Evolutionary conservation across 768 basidiomycete genomes (phyloP).

Genomic region (Omphalotus guepiniiformis): DNA sequence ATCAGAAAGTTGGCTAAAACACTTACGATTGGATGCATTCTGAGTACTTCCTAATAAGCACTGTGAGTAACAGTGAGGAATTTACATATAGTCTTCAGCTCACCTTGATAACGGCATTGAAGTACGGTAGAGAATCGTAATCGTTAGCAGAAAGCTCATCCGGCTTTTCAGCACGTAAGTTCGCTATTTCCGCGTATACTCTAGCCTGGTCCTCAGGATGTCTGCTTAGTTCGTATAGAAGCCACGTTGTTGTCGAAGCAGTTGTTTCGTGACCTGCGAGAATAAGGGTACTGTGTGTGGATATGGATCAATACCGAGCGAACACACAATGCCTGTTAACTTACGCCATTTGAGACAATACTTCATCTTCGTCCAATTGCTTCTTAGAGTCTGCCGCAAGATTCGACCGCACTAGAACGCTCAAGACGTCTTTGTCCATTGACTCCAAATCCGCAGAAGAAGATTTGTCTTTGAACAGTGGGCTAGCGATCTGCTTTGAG

Average conservation of each 20-base stretch:
- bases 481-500: background rate
- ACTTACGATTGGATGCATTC: slow-evolving; percentile 26
- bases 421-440: background rate
- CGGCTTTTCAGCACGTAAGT: slow-evolving; percentile 11
- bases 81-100: too few species aligned
- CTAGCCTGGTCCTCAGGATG: slow-evolving; percentile 53
- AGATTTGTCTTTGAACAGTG: background rate
- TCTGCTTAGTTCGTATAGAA: slow-evolving; percentile 56
- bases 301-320: too few species aligned
- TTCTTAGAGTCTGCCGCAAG: slow-evolving; percentile 38
- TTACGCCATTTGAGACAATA: slow-evolving; percentile 41
- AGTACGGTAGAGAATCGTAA: slow-evolving; percentile 31
- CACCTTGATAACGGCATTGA: slow-evolving; percentile 20
- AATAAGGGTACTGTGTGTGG: slow-evolving; percentile 32
- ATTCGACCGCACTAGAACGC: slow-evolving; percentile 44
- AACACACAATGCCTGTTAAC: background rate
- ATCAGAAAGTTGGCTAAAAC: background rate
- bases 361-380: slow-evolving; percentile 44
- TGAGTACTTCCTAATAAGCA: slow-evolving; percentile 22
- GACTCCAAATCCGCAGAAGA: background rate
- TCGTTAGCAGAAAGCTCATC: slow-evolving; percentile 18
- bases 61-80: too few species aligned
- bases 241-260: slow-evolving; percentile 54
- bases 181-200: slow-evolving; percentile 55
- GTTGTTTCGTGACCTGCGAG: slow-evolving; percentile 61